Percentiles rank a stretch among this genome's conserved stretches.
Evolutionary conservation across 2,329 filamentous ascomycete species (phyloP).

Genomic region (Thelonectria rubi): DNA sequence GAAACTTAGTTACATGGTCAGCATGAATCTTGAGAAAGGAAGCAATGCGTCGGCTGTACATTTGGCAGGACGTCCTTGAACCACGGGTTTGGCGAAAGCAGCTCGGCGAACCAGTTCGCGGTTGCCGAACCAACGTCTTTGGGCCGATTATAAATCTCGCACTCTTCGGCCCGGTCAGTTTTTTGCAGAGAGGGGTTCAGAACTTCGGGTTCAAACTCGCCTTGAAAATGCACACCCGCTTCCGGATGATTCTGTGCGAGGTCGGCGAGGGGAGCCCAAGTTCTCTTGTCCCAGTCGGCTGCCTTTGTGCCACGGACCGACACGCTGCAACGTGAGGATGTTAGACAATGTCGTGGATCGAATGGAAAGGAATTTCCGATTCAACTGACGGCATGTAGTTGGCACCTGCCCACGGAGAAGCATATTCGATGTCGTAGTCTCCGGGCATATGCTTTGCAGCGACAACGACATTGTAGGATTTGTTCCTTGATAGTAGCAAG

Average conservation of each 20-base stretch:
- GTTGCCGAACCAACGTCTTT: constrained; percentile 13
- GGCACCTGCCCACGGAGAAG: constrained; percentile 86
- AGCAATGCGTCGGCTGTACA: not conserved
- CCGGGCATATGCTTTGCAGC: constrained; percentile 15
- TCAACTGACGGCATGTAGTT: constrained; percentile 74
- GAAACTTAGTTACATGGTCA: constrained; percentile 3
- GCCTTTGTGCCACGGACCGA: constrained; percentile 53
- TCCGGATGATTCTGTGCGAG: constrained; percentile 17
- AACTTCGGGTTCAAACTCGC: not conserved
- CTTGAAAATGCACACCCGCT: constrained; percentile 24
- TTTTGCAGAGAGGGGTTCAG: not conserved
- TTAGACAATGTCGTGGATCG: not conserved
- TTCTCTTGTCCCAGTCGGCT: constrained; percentile 3
- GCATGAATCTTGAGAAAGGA: constrained; percentile 21
- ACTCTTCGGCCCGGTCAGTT: not conserved
- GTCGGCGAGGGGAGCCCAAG: constrained; percentile 8
- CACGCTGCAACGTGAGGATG: constrained; percentile 70
- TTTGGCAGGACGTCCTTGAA: constrained; percentile 43
- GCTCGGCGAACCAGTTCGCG: constrained; percentile 9
- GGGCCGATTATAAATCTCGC: constrained; percentile 10
- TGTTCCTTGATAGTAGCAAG: constrained; percentile 8
- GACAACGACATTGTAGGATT: constrained; percentile 1
- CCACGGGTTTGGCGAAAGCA: constrained; percentile 12
- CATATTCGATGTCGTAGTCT: constrained; percentile 72
- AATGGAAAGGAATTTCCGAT: not conserved